Conservation (phyloP, 192 early-diverging fungal species). For the Backusella australiensis region DNA sequence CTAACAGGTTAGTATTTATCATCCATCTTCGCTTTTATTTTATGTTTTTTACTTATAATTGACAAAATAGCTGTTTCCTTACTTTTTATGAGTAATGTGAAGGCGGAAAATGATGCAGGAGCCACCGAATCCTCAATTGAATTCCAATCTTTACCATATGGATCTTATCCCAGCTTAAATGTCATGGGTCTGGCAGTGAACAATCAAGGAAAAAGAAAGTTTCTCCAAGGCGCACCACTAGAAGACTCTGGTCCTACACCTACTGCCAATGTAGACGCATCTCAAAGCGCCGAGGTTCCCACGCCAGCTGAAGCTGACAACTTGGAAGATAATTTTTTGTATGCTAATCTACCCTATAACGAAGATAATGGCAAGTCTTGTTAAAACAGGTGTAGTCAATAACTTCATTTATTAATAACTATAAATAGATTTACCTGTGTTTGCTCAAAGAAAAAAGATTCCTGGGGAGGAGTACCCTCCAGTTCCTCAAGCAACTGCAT, state of each 20-base stretch:
- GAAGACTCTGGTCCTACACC: background rate
- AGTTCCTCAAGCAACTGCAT: conserved; percentile 1
- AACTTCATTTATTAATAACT: background rate
- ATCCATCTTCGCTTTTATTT: no score
- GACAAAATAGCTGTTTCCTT: background rate
- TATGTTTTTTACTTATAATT: background rate
- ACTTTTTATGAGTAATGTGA: background rate
- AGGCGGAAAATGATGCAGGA: background rate
- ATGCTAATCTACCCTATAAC: background rate
- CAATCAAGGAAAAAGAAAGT: background rate
- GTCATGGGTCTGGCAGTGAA: background rate
- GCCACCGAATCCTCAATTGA: background rate
- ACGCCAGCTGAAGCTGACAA: background rate
- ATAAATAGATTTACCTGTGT: conserved; percentile 3
- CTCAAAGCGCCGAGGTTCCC: background rate
- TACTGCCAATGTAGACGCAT: background rate
- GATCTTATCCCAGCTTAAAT: background rate
- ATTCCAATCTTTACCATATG: background rate
- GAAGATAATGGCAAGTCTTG: background rate
- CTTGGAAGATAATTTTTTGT: background rate
- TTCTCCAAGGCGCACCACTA: background rate
- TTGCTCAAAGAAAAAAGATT: background rate
- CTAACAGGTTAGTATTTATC: background rate
- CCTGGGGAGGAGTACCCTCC: background rate
- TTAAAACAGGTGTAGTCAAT: background rate